These are phyloP conservation scores for Lotmaria passim DNA, from an alignment of 208 protist species.

Conservation along the genomic window DNA sequence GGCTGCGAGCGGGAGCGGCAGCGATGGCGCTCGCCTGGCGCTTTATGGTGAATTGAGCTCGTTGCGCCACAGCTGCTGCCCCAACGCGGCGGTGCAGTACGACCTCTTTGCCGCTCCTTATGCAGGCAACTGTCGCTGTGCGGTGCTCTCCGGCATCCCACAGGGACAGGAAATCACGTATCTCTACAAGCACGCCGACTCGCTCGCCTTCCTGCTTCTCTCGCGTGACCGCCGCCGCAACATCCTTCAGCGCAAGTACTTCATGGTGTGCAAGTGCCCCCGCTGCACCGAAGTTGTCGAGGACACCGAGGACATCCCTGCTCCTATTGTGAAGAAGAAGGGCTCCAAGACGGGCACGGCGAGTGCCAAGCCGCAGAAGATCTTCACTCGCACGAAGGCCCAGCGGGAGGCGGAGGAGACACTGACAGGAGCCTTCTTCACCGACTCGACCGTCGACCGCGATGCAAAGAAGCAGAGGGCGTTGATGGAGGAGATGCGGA, in stretches of 20 bases:
- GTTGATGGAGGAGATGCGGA: constrained; percentile 44
- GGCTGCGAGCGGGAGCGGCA: not conserved
- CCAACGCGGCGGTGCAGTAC: constrained; percentile 46
- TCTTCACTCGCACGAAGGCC: constrained; percentile 10
- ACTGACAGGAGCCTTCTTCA: constrained; percentile 53
- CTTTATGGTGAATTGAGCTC: constrained; percentile 45
- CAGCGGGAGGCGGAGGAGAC: constrained; percentile 41
- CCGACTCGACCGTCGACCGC: constrained; percentile 44
- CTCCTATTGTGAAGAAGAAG: not conserved
- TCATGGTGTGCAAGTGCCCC: constrained; percentile 51
- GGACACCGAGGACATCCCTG: constrained; percentile 1
- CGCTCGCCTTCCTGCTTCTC: constrained; percentile 53
- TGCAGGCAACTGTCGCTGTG: constrained; percentile 47
- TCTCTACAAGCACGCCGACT: constrained; percentile 54
- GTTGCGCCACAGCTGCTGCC: constrained; percentile 62
- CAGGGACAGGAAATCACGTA: constrained; percentile 51
- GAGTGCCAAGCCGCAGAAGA: constrained; percentile 19
- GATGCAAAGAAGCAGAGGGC: constrained; percentile 35
- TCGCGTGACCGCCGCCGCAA: constrained; percentile 50
- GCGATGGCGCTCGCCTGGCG: constrained; percentile 31
- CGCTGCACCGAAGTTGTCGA: constrained; percentile 36
- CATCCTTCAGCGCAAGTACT: constrained; percentile 40
- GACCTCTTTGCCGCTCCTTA: constrained; percentile 43
- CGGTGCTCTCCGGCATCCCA: constrained; percentile 31
- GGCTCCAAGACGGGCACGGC: not conserved